Evolutionary conservation across 768 basidiomycete genomes (phyloP), one percentile per base, ranked within the genome.

Genomic region (Boletus pseudopeckii): DNA sequence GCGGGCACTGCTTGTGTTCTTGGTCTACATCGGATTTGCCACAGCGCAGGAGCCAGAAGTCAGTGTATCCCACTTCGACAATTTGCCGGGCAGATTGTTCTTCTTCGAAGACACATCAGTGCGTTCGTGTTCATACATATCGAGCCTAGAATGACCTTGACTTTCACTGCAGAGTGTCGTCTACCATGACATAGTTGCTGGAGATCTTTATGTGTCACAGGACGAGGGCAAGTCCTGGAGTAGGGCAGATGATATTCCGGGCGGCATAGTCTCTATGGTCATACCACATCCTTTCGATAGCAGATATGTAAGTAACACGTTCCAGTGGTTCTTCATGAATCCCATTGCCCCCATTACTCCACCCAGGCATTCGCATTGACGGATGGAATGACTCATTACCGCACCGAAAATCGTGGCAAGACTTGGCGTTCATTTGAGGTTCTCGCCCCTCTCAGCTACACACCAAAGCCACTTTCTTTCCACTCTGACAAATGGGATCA

Each of bases 101-200:
- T 98, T 93, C 78, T 97, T 98, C 72, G 90, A 98, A 57, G 96
- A 97, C 72, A 86, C 91, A 7, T 71, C 86, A 30, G 95, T 95
- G 61, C 61, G 87, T 75, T 24, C n/a, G 18, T 41, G n/a, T 45
- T n/a, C 22, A 28, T 18, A n/a, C 30, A 22, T 28, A 32, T 45
- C 18, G 41, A 20, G 2, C 28, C 13, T 32, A 7, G 7, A 26
- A 24, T 58, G 18, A 54, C 44, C 11, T 18, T 44, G 3, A 2
- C 0, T 39, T 52, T 47, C 14, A 14, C 14, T 48, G 1, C 67
- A 88, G 85, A 74, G 72, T 22, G 88, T 85, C n/a, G 75, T 96
- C 45, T 93, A 89, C 63, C 91, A 93, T 64, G 94, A 98, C 71
- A 69, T 81, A 3, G 59, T 80, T 40, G 76, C 79, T 14, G 82